Evolutionary conservation across 2,329 filamentous ascomycete genomes (phyloP), one percentile per base, ranked within the genome.

Genomic region (Exophiala mesophila): DNA sequence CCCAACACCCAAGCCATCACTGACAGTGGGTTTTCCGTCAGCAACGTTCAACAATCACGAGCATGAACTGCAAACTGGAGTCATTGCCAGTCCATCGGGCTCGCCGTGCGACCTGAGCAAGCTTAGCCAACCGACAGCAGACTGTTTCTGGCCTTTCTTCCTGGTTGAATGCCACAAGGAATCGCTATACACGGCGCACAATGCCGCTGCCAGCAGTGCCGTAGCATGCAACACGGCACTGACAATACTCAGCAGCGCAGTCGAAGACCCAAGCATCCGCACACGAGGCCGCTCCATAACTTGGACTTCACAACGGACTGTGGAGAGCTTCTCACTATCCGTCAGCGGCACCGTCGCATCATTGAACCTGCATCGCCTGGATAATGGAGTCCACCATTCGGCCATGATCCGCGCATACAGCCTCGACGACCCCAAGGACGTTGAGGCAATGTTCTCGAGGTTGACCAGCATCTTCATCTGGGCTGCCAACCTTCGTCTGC

Each of bases 71-170:
- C 48, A 51, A 21, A 32, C 47, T 6, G 48, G 48, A 3, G 45
- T 51, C 34, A 51, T 51, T 36, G 40, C 45, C 5, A 41, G 36
- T 9, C 19, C 41, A 5, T n/a, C 20, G 8, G 48, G 48, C 19
- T 36, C 39, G 7, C 48, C 48, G 3, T 48, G 41, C 29, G 38
- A 52, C 24, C 44, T 52, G n/a, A 36, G 31, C n/a, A 43, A 49
- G 5, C 13, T 52, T 13, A 50, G 46, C 18, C 46, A 50, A 29
- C 49, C 49, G 4, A 34, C 42, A 3, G 12, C 24, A 5, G 43
- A 37, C 3, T 17, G 43, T 9, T 45, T 47, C 34, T 52, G 49
- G 49, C 49, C 49, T 3, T 52, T 52, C 35, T 42, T 52, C n/a
- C 37, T 41, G 8, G 46, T 52, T 10, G 46, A 49, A 24, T 20